Conservation (phyloP, 768 basidiomycete genomes). For the Pleurotus eryngii region DNA sequence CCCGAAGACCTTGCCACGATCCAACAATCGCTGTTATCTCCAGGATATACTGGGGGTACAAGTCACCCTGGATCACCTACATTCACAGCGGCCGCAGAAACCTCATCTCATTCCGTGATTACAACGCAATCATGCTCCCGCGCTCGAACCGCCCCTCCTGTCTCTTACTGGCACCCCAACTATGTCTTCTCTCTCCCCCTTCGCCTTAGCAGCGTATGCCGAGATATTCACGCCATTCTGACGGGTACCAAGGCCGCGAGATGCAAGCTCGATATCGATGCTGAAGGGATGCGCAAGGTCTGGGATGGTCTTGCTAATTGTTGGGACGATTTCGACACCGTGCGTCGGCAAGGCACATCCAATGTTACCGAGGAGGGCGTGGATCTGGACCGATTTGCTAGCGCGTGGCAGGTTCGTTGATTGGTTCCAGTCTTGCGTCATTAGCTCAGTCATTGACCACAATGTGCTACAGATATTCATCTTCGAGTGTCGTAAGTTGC, state of each 20-base stretch:
- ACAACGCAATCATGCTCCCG: conserved; percentile 14
- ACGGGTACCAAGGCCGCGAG: conserved; percentile 67
- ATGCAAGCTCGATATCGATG: conserved; percentile 48
- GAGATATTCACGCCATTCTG: conserved; percentile 72
- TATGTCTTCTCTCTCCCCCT: conserved; percentile 69
- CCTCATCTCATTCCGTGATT: conserved; percentile 15
- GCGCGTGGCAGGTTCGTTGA: conserved; percentile 77
- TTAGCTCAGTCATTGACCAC: conserved; percentile 2
- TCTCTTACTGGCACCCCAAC: conserved; percentile 49
- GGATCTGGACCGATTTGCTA: conserved; percentile 60
- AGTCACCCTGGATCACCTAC: conserved; percentile 12
- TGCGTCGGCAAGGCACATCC: conserved; percentile 37
- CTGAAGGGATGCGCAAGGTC: conserved; percentile 65
- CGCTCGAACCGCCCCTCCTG: conserved; percentile 26
- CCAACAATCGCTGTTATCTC: conserved; percentile 55
- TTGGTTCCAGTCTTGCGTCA: not conserved
- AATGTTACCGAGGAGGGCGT: conserved; percentile 32
- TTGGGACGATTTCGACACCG: conserved; percentile 79
- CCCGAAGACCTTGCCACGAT: conserved; percentile 77
- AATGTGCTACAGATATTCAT: conserved; percentile 65
- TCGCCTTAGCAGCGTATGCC: conserved; percentile 71
- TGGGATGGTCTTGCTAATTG: conserved; percentile 81
- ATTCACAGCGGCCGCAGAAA: conserved; percentile 11
- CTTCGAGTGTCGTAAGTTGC: conserved; percentile 77
- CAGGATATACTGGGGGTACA: conserved; percentile 19